Evolutionary conservation across 805 yeast genomes (phyloP).

Genomic region (Wickerhamiella kazuoi): DNA sequence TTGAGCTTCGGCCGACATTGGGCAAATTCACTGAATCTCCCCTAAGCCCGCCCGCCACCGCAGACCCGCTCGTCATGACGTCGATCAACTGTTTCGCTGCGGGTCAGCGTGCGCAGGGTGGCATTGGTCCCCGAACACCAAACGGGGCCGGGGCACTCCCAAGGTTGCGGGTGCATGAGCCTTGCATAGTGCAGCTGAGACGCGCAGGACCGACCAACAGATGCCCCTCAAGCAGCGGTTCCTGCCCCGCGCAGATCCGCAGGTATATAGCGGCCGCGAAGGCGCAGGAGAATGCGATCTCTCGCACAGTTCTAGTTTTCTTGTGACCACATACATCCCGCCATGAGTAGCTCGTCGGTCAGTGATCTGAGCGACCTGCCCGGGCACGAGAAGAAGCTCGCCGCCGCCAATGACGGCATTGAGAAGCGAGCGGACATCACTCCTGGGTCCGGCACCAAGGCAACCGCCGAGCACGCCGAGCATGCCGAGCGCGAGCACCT

Average conservation of each 20-base stretch:
- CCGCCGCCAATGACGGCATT: too few relatives aligned
- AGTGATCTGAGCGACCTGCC: conserved; percentile 13
- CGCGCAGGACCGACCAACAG: neutral
- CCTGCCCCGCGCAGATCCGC: neutral
- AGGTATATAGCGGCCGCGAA: neutral
- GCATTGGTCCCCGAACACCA: too few relatives aligned
- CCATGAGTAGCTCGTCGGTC: neutral
- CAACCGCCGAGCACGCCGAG: neutral
- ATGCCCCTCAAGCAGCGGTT: neutral
- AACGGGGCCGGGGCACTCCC: too few relatives aligned
- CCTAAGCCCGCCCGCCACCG: too few relatives aligned
- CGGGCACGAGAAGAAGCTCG: conserved; percentile 72
- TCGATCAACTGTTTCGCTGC: too few relatives aligned
- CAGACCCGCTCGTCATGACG: too few relatives aligned
- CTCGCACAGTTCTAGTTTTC: too few relatives aligned
- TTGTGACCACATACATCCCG: neutral
- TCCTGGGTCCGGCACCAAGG: neutral
- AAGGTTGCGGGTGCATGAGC: neutral
- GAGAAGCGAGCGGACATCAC: neutral
- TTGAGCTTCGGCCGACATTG: too few relatives aligned
- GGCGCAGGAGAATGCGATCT: neutral
- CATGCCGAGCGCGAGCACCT: neutral
- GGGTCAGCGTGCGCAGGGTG: too few relatives aligned
- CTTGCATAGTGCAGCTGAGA: neutral
- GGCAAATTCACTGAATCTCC: too few relatives aligned